phyloP scores from a whole-genome alignment of 108 stramenopile genomes.

The Chaetoceros tenuissimus region DNA sequence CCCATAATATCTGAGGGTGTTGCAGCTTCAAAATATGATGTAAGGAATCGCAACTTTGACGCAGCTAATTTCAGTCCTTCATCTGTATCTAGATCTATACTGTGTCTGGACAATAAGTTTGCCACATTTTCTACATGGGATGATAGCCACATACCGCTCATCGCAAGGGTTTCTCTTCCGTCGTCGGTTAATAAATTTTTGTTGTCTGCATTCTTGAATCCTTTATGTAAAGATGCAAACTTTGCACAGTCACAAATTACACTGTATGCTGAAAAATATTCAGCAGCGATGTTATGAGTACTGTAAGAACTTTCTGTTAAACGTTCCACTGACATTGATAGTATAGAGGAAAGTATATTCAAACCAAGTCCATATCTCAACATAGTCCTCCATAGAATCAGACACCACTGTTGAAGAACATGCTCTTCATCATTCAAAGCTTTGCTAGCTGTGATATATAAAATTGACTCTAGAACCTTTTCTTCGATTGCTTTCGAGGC shows the following conservation, averaged over 20 bases:
- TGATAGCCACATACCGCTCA: constrained; percentile 31
- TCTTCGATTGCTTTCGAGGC: constrained; percentile 29
- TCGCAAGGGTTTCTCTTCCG: constrained; percentile 7
- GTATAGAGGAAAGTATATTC: constrained; percentile 32
- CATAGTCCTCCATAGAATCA: constrained; percentile 59
- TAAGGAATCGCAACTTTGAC: constrained; percentile 21
- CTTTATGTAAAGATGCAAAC: not conserved
- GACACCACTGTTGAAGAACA: constrained; percentile 38
- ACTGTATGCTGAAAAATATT: constrained; percentile 36
- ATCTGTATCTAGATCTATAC: too few relatives aligned
- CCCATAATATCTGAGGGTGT: constrained; percentile 6
- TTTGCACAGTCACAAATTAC: constrained; percentile 6
- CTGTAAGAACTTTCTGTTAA: constrained; percentile 15
- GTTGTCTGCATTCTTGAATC: not conserved
- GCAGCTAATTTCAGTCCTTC: constrained; percentile 20
- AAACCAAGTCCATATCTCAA: constrained; percentile 66
- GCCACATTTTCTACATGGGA: constrained; percentile 15
- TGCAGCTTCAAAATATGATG: constrained; percentile 22
- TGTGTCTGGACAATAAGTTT: constrained; percentile 12
- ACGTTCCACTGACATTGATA: constrained; percentile 34
- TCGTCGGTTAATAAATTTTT: not conserved
- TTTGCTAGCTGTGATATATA: constrained; percentile 13
- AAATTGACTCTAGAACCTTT: constrained; percentile 20
- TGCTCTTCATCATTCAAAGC: constrained; percentile 18
- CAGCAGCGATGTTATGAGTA: constrained; percentile 33